These are phyloP conservation scores for Cotoneaster glaucophyllus DNA, from an alignment of 306 rosid genomes.

Conservation along the genomic window DNA sequence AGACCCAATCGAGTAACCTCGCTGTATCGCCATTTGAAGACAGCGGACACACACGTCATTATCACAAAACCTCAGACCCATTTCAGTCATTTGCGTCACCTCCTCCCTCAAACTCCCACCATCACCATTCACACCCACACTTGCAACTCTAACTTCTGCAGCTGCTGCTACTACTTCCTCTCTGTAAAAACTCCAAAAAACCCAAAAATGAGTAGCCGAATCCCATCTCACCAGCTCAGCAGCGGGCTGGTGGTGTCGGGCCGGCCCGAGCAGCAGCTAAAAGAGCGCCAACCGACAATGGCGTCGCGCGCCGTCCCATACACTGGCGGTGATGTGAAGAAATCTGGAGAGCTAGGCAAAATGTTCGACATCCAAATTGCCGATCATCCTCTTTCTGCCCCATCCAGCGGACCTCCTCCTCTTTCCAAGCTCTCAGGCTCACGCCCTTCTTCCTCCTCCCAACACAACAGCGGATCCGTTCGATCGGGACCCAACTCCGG, in stretches of 20 bases:
- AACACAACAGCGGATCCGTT: conserved; percentile 51
- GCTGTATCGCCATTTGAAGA: conserved; percentile 1
- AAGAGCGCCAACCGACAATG: conserved; percentile 82
- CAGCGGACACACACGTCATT: conserved; percentile 36
- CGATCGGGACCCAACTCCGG: conserved; percentile 93
- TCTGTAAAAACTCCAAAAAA: conserved; percentile 14
- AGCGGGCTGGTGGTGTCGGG: conserved; percentile 91
- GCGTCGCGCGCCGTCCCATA: conserved; percentile 77
- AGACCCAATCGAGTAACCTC: neutral
- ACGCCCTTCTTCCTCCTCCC: conserved; percentile 66
- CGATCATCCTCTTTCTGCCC: conserved; percentile 18
- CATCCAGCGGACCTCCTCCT: conserved; percentile 25
- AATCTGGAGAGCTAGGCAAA: conserved; percentile 87
- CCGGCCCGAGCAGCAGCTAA: conserved; percentile 69
- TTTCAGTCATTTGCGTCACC: conserved; percentile 38
- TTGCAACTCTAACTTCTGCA: neutral
- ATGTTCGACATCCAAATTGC: conserved; percentile 70
- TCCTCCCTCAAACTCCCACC: conserved; percentile 12
- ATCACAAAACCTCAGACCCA: conserved; percentile 19
- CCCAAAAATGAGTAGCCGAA: conserved; percentile 60
- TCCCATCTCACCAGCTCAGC: conserved; percentile 89
- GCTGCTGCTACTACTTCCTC: neutral
- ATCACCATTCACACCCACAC: conserved; percentile 5
- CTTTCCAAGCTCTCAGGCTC: conserved; percentile 28
- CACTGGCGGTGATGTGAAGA: conserved; percentile 94